A percentile compares a stretch with the other conserved stretches of the same genome.
Evolutionary conservation across 495 filamentous ascomycete species (phyloP).

Genomic region (Aspergillus conjunctus): DNA sequence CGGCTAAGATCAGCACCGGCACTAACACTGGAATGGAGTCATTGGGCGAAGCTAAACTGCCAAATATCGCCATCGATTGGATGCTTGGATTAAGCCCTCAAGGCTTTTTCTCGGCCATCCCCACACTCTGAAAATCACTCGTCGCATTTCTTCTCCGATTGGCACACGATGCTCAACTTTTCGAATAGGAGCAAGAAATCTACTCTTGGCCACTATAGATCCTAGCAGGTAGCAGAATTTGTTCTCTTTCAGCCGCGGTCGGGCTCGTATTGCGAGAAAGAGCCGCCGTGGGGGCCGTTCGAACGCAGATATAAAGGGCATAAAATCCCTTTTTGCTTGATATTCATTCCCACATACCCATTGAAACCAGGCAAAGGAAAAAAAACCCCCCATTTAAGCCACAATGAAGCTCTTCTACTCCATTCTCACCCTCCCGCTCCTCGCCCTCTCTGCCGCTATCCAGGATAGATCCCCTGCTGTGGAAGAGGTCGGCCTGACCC

Average conservation of each 20-base stretch:
- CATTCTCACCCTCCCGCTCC: background rate
- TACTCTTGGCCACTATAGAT: background rate
- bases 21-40: background rate
- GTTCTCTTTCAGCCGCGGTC: background rate
- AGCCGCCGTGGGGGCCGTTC: background rate
- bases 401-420: background rate
- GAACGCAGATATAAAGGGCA: background rate
- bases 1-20: background rate
- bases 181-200: background rate
- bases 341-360: background rate
- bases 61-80: background rate
- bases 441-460: background rate
- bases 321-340: background rate
- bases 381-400: background rate
- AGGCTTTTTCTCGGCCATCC: background rate
- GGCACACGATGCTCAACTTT: background rate
- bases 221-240: background rate
- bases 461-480: background rate
- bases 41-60: background rate
- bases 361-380: background rate
- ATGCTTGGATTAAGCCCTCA: background rate
- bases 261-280: background rate
- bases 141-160: background rate
- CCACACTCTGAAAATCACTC: background rate
- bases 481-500: background rate